phyloP scores from a whole-genome alignment of 345 rosid genomes.

The Euphorbia lathyris region DNA sequence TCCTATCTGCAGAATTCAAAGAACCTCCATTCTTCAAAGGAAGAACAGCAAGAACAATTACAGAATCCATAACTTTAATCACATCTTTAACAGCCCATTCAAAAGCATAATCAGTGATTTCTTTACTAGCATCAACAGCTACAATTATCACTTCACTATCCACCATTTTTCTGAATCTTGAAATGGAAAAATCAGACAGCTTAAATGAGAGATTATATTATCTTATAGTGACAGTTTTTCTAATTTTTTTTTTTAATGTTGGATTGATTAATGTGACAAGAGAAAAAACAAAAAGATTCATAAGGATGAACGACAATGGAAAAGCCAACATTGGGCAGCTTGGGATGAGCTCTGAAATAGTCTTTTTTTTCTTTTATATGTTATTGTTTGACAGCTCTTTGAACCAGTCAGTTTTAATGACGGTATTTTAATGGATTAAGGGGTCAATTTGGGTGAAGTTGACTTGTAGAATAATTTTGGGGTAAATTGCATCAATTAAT shows the following conservation, averaged over 20 bases:
- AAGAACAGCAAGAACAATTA: slow-evolving; percentile 34
- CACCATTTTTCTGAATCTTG: slow-evolving; percentile 28
- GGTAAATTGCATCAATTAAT: no score
- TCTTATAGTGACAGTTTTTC: not conserved
- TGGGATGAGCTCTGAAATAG: slow-evolving; percentile 19
- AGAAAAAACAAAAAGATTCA: slow-evolving; percentile 11
- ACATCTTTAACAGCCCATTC: slow-evolving; percentile 37
- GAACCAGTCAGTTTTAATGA: no score
- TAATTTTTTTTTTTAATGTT: no score
- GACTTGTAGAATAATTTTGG: no score
- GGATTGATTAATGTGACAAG: slow-evolving; percentile 14
- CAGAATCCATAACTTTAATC: slow-evolving; percentile 22
- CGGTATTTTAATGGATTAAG: no score
- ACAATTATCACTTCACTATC: slow-evolving; percentile 36
- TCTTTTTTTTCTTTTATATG: slow-evolving; percentile 18
- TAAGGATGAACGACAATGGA: not conserved
- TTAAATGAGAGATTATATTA: slow-evolving; percentile 16
- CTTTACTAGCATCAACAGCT: slow-evolving; percentile 38
- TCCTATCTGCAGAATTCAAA: not conserved
- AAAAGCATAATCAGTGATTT: slow-evolving; percentile 31
- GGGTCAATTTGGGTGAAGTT: no score
- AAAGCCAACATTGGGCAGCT: slow-evolving; percentile 17
- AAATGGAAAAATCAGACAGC: not conserved
- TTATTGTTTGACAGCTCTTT: no score
- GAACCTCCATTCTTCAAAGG: slow-evolving; percentile 17